These are phyloP conservation scores for Eremomyces bilateralis DNA, from an alignment of 495 filamentous ascomycete genomes.

Conservation along the genomic window DNA sequence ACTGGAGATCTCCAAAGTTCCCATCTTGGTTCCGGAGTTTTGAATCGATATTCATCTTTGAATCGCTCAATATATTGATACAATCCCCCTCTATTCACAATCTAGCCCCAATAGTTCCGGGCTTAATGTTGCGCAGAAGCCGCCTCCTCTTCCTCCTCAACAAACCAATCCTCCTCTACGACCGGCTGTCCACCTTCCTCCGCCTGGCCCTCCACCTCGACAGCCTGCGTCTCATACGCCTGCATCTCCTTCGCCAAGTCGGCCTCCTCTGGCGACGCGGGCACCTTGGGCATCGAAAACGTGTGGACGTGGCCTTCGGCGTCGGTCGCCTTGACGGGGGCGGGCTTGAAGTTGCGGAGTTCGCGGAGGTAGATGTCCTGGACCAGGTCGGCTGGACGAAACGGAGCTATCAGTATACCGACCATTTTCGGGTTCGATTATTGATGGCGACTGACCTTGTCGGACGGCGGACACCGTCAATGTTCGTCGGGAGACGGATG, in stretches of 20 bases:
- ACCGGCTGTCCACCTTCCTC: slow-evolving; percentile 28
- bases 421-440: neutral
- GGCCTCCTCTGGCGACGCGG: slow-evolving; percentile 73
- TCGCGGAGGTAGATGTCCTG: slow-evolving; percentile 94
- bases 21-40: too few relatives aligned
- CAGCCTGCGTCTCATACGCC: slow-evolving; percentile 75
- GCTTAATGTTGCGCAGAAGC: too few relatives aligned
- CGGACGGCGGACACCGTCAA: slow-evolving; percentile 56
- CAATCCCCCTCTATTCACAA: too few relatives aligned
- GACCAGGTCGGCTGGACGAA: slow-evolving; percentile 61
- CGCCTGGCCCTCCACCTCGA: slow-evolving; percentile 82
- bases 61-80: too few relatives aligned
- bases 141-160: slow-evolving; percentile 29
- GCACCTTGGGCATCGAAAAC: slow-evolving; percentile 57
- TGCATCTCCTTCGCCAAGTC: slow-evolving; percentile 77
- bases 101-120: too few relatives aligned
- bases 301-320: slow-evolving; percentile 78
- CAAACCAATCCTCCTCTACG: slow-evolving; percentile 55
- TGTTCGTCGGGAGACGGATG: slow-evolving; percentile 43
- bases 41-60: too few relatives aligned
- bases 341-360: slow-evolving; percentile 78
- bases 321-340: slow-evolving; percentile 63
- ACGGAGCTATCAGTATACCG: neutral
- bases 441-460: slow-evolving; percentile 34
- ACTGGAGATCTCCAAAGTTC: too few relatives aligned